phyloP scores from a whole-genome alignment of 257 asterid species.

The Jacaranda mimosifolia region DNA sequence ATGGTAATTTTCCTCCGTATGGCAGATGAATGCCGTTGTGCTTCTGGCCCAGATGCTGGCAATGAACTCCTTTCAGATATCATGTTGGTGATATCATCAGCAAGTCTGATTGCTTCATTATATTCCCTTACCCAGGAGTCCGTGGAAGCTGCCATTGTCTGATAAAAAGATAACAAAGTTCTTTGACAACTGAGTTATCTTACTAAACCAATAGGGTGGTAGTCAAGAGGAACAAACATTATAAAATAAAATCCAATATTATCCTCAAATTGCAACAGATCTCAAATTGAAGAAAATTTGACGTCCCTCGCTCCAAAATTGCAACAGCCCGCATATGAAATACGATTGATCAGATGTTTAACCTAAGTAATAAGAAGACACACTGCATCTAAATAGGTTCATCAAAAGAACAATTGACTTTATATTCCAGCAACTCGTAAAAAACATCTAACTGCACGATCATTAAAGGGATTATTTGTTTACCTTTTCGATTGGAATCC shows the following conservation, averaged over 20 bases:
- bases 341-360: constrained; percentile 6
- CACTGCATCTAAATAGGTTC: not conserved
- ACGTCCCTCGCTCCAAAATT: too few species aligned
- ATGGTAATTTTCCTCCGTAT: constrained; percentile 94
- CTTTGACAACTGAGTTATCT: not conserved
- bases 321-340: too few species aligned
- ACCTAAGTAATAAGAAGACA: constrained; percentile 13
- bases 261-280: constrained; percentile 9
- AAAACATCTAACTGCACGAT: constrained; percentile 12
- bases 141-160: constrained; percentile 80
- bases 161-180: constrained; percentile 52
- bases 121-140: constrained; percentile 96
- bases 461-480: not conserved
- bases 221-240: constrained; percentile 2
- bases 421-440: not conserved
- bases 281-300: not conserved
- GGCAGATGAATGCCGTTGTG: constrained; percentile 86
- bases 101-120: constrained; percentile 86
- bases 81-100: constrained; percentile 87
- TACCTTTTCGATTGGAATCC: constrained; percentile 43
- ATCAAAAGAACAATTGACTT: constrained; percentile 20
- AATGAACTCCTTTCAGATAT: constrained; percentile 81
- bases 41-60: constrained; percentile 78
- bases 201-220: constrained; percentile 7
- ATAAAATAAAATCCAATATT: constrained; percentile 19